Evolutionary conservation across 1,139 yeast species (phyloP).

Genomic region (Lodderomyces theae): DNA sequence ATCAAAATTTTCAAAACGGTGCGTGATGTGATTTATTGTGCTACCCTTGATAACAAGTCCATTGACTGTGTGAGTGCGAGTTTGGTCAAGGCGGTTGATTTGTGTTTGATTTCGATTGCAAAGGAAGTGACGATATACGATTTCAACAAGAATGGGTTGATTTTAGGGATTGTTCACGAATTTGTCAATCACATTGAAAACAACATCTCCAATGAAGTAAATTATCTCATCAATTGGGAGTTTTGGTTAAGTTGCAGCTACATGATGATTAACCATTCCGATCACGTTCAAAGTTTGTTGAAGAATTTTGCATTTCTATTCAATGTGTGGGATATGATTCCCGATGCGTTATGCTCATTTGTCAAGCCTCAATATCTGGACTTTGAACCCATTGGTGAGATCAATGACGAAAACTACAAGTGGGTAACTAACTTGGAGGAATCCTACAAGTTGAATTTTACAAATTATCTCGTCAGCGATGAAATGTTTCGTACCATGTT

Average conservation of each 20-base stretch:
- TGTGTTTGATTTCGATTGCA: constrained; percentile 36
- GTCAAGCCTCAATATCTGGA: constrained; percentile 2
- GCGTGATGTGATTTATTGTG: constrained; percentile 41
- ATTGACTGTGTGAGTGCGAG: constrained; percentile 17
- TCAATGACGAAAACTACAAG: constrained; percentile 5
- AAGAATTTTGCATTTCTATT: constrained; percentile 65
- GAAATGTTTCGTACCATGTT: constrained; percentile 54
- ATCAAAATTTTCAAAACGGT: constrained; percentile 44
- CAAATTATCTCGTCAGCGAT: constrained; percentile 53
- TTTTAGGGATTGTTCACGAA: constrained; percentile 46
- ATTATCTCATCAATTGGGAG: constrained; percentile 55
- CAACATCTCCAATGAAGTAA: constrained; percentile 13
- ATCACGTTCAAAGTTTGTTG: constrained; percentile 60
- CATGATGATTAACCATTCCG: constrained; percentile 56
- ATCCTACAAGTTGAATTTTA: constrained; percentile 45
- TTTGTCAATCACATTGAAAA: constrained; percentile 40
- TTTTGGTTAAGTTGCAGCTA: constrained; percentile 69
- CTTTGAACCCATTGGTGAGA: neutral
- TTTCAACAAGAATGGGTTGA: constrained; percentile 39
- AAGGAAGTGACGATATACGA: constrained; percentile 45
- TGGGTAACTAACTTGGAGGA: constrained; percentile 40
- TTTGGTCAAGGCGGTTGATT: constrained; percentile 26
- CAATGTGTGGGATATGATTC: constrained; percentile 75
- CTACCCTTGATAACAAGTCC: constrained; percentile 11
- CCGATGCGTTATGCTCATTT: constrained; percentile 28